Base-by-base conservation (phyloP, 306 rosid species). In the Prinsepia uniflora region DNA sequence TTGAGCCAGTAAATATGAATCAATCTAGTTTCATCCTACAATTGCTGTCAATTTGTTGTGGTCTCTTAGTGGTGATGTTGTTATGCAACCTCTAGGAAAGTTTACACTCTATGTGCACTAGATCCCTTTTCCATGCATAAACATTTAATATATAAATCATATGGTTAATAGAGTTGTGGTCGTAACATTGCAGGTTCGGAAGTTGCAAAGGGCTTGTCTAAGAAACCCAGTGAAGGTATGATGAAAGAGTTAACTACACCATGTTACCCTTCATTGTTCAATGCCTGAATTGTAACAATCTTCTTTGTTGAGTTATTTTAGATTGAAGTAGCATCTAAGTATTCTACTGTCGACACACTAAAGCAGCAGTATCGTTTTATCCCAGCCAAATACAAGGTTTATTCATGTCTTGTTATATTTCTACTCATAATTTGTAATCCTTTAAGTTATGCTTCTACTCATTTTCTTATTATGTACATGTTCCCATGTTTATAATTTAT, bases 171-270 rank as follows among this genome's bases (percentile, higher is more conserved):
- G 34, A 39, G 39, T 68, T 75, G 24, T 59, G 12, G 15, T 39
- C 68, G 69, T 73, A 10, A 47, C 75, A 24, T 66, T 86, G 67
- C 86, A 94, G 98, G 97, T 94, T 57, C 75, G 76, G 79, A 94
- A 94, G 83, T 97, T 94, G 69, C 96, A 90, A 76, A 90, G 97
- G 75, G 97, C 90, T 76, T 84, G 92, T 76, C 81, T 90, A 73
- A 84, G 92, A 76, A 89, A 89, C 67, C 98, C 98, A 70, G 98
- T 90, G 67, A 94, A 94, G 97, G 98, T 94, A 74, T 72, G 62
- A 49, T 63, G 3, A 36, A 52, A 53, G 69, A 19, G 36, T 68
- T 48, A 12, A 22, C 41, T 36, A 39, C 67, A 14, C 52, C 54
- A 60, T 48, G 55, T 73, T 60, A 13, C 40, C 17, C 17, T 49